Percentiles rank a stretch among this genome's conserved stretches.
Conservation (phyloP, 345 rosid species). For the Camelina hispida region DNA sequence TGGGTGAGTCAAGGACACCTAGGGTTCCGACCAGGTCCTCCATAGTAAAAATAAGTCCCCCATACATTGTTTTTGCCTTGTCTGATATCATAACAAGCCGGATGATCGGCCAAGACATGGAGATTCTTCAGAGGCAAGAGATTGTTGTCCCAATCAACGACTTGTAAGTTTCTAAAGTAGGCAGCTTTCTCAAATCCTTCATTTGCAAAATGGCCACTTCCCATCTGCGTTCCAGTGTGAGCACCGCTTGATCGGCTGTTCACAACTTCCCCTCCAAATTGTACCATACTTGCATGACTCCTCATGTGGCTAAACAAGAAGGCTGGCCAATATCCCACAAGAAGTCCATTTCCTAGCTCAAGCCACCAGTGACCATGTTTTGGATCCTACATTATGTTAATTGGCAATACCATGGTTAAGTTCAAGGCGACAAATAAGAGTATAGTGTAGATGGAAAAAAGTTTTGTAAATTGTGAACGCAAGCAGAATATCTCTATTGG, state of each 20-base stretch:
- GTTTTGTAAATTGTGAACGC: neutral
- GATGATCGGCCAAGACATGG: conserved; percentile 77
- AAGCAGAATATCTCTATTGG: neutral
- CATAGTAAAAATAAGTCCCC: conserved; percentile 98
- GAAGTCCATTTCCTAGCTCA: conserved; percentile 77
- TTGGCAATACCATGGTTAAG: neutral
- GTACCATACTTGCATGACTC: conserved; percentile 93
- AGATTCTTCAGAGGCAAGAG: conserved; percentile 74
- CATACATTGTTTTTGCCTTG: conserved; percentile 80
- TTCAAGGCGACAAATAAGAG: neutral
- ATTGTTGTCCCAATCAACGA: conserved; percentile 96
- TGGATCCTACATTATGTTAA: conserved; percentile 65
- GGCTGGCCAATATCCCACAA: conserved; percentile 98
- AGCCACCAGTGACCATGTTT: conserved; percentile 99
- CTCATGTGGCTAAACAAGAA: conserved; percentile 84
- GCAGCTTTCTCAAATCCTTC: conserved; percentile 93
- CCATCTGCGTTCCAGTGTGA: conserved; percentile 96
- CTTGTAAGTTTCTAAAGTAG: conserved; percentile 82
- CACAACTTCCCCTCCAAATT: conserved; percentile 93
- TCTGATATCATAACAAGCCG: conserved; percentile 90
- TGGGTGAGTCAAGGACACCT: conserved; percentile 64
- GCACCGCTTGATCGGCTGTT: conserved; percentile 67
- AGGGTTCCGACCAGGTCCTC: conserved; percentile 94
- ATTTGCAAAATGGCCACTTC: conserved; percentile 89
- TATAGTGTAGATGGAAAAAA: neutral